A percentile compares a stretch with the other conserved stretches of the same genome.
Evolutionary conservation across 345 rosid genomes (phyloP).

Genomic region (Salix koriyanagi): DNA sequence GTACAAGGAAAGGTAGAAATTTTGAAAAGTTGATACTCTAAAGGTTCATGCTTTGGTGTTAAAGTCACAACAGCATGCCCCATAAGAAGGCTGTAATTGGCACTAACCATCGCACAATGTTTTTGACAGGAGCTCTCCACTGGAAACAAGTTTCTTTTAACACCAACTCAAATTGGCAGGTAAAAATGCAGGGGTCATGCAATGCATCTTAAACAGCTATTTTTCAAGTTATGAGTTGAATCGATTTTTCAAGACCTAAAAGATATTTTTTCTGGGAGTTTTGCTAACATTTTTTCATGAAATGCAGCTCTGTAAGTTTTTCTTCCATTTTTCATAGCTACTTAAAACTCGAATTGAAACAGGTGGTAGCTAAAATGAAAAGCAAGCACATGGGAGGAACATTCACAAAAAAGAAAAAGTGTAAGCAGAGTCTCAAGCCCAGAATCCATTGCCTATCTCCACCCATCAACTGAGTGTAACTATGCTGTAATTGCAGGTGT

Average conservation of each 20-base stretch:
- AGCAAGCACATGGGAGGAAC: slow-evolving; percentile 91
- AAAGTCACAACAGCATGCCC: neutral
- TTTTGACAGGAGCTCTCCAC: slow-evolving; percentile 71
- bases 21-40: neutral
- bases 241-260: neutral
- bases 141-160: slow-evolving; percentile 88
- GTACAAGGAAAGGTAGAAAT: slow-evolving; percentile 86
- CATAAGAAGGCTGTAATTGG: neutral
- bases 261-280: neutral
- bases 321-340: neutral
- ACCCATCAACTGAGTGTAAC: neutral
- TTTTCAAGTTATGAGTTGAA: neutral
- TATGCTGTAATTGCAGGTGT: slow-evolving; percentile 43
- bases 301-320: neutral
- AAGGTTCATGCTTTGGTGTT: neutral
- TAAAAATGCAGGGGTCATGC: slow-evolving; percentile 19
- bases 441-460: slow-evolving; percentile 8
- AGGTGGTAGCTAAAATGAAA: slow-evolving; percentile 84
- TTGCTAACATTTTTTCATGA: neutral
- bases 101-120: slow-evolving; percentile 8
- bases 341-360: slow-evolving; percentile 11
- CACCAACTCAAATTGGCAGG: slow-evolving; percentile 77
- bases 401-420: slow-evolving; percentile 77
- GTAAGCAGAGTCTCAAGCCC: slow-evolving; percentile 42
- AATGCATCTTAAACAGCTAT: neutral